Base-by-base conservation (phyloP, 2,329 filamentous ascomycete genomes). In the Zymoseptoria brevis region DNA sequence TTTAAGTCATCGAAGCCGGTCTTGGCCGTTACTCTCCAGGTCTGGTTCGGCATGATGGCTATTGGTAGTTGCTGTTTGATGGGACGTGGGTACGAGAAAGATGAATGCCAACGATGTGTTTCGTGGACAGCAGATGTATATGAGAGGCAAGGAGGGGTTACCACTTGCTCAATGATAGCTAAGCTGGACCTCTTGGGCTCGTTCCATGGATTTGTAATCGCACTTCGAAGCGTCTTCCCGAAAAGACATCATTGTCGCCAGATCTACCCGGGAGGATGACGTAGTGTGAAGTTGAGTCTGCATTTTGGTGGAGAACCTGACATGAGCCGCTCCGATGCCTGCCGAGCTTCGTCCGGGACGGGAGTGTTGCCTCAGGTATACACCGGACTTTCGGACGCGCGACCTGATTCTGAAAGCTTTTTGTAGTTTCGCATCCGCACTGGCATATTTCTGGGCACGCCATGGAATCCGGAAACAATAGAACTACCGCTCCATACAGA, bases 1-100 rank as follows among this genome's bases (percentile, higher is more conserved):
- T 82, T 81, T 66, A 90, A 77, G 50, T 77, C 77, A 53, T 88
- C 83, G 67, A 89, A 87, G 65, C 78, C 82, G 55, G 77, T 79
- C 49, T 78, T 75, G 64, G 79, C 79, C 35, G 75, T 73, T 50
- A 87, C 71, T 30, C 72, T 76, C 85, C 85, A 88, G n/a, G 62
- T 53, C 41, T 61, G 60, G 53, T 64, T 64, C 11, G 60, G 58
- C 62, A 64, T 64, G 19, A 22, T 60, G 26, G 13, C 53, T 58
- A 16, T 21, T 9, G 22, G 19, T 60, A 24, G 11, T 30, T 24
- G 51, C n/a, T 11, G n/a, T 13, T 53, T 26, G n/a, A 13, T 11
- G 4, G 13, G 4, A n/a, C 1, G 8, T 3, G 13, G n/a, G 22
- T 13, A 22, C 9, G 22, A 2, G 51, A 2, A 30, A 19, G 35